These are phyloP conservation scores for Priceomyces castillae DNA, from an alignment of 805 yeast genomes.

Conservation along the genomic window DNA sequence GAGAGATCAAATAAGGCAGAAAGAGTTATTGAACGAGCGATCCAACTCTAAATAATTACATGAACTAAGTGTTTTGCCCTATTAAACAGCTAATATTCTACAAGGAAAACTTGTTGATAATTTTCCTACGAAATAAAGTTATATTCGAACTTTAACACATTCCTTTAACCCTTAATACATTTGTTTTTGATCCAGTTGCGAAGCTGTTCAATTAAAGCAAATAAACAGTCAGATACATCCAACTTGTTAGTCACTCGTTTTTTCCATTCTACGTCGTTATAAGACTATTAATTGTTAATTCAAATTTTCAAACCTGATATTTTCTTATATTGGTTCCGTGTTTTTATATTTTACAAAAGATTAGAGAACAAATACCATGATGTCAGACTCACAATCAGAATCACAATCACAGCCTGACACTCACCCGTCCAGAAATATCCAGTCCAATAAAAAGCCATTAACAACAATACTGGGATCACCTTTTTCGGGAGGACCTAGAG, in stretches of 20 bases:
- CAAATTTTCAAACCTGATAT: not conserved
- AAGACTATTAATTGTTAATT: not conserved
- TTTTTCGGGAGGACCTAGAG: constrained; percentile 1
- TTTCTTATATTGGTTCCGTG: not conserved
- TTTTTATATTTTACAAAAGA: not conserved
- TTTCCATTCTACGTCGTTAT: not conserved
- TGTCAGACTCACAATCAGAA: constrained; percentile 5
- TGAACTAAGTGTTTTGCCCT: not conserved
- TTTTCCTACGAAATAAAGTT: not conserved
- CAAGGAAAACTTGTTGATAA: not conserved
- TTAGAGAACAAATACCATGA: not conserved
- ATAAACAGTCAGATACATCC: constrained; percentile 7
- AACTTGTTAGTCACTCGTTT: constrained; percentile 17
- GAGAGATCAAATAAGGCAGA: not conserved
- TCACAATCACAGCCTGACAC: constrained; percentile 4
- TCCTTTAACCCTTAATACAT: not conserved
- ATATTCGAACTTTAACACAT: not conserved
- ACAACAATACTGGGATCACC: constrained; percentile 6
- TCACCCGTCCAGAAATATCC: constrained; percentile 7
- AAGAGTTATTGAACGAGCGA: not conserved
- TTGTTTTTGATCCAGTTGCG: not conserved
- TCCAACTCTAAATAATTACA: not conserved
- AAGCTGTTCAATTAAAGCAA: not conserved
- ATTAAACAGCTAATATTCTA: not conserved
- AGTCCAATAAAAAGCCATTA: constrained; percentile 8